phyloP scores from a whole-genome alignment of 1,139 yeast species.

The Insectozyma bohioensis region DNA sequence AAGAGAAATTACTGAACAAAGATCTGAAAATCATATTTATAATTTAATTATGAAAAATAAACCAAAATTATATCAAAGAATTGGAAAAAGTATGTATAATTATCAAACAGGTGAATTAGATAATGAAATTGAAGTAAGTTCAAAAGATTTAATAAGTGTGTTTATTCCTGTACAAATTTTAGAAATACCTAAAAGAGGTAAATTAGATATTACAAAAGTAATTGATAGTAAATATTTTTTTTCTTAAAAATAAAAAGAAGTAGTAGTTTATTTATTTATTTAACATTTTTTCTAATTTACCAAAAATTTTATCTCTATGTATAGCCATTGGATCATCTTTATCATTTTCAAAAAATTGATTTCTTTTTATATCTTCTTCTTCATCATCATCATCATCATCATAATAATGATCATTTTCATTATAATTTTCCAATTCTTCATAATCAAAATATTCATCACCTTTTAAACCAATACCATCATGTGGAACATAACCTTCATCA shows the following conservation, averaged over 20 bases:
- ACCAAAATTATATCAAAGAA: conserved; percentile 22
- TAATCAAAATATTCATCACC: conserved; percentile 17
- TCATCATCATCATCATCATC: conserved; percentile 19
- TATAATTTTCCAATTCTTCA: conserved; percentile 14
- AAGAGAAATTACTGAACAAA: conserved; percentile 8
- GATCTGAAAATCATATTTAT: conserved; percentile 6
- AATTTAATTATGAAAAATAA: conserved; percentile 17
- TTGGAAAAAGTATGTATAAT: conserved; percentile 11
- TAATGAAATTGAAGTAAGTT: background rate
- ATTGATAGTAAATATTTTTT: conserved; percentile 38
- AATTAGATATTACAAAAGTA: conserved; percentile 33
- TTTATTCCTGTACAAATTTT: conserved; percentile 27
- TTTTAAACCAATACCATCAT: conserved; percentile 28
- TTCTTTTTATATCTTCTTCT: conserved; percentile 29
- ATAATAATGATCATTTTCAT: conserved; percentile 27
- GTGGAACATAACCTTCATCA: conserved; percentile 31
- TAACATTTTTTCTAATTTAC: conserved; percentile 52
- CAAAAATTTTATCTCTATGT: conserved; percentile 63
- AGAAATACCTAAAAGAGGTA: conserved; percentile 33
- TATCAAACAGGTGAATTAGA: background rate
- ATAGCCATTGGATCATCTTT: conserved; percentile 59
- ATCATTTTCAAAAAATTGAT: conserved; percentile 53
- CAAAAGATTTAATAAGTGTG: conserved; percentile 16
- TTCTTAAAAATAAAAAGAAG: conserved; percentile 21
- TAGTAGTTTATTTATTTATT: conserved; percentile 12